Conservation (phyloP, 2,329 filamentous ascomycete species). For the Huntiella abstrusa region DNA sequence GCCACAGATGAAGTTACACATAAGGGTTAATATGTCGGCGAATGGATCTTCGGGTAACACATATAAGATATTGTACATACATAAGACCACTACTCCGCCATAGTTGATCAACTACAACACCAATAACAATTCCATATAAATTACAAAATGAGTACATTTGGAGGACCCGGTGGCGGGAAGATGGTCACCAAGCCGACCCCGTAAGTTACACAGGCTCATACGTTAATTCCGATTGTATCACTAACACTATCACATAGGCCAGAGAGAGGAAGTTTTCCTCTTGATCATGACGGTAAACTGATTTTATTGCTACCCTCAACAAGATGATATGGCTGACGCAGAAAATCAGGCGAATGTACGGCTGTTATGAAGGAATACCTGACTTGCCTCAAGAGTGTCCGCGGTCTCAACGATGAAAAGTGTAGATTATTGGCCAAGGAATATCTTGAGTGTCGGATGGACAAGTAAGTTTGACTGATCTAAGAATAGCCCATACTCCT, state of each 20-base stretch:
- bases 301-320: background rate
- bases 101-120: too few relatives aligned
- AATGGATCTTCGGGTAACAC: background rate
- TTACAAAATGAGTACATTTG: slow-evolving; percentile 41
- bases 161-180: slow-evolving; percentile 47
- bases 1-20: too few relatives aligned
- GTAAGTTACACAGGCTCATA: slow-evolving; percentile 25
- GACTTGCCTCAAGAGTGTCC: slow-evolving; percentile 64
- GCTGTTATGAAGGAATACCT: slow-evolving; percentile 72
- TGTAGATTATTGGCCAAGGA: slow-evolving; percentile 74
- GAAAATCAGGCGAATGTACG: slow-evolving; percentile 65
- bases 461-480: slow-evolving; percentile 41
- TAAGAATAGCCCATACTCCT: background rate
- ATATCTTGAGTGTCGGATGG: slow-evolving; percentile 87
- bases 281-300: slow-evolving; percentile 61
- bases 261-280: slow-evolving; percentile 84
- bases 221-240: background rate
- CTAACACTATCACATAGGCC: slow-evolving; percentile 33
- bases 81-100: too few relatives aligned
- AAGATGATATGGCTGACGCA: background rate
- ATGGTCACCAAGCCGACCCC: slow-evolving; percentile 49
- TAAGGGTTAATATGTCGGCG: too few relatives aligned
- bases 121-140: too few relatives aligned
- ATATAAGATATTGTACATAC: background rate
- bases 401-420: slow-evolving; percentile 68